phyloP scores from a whole-genome alignment of 208 protist genomes.

The Crithidia mellificae region DNA sequence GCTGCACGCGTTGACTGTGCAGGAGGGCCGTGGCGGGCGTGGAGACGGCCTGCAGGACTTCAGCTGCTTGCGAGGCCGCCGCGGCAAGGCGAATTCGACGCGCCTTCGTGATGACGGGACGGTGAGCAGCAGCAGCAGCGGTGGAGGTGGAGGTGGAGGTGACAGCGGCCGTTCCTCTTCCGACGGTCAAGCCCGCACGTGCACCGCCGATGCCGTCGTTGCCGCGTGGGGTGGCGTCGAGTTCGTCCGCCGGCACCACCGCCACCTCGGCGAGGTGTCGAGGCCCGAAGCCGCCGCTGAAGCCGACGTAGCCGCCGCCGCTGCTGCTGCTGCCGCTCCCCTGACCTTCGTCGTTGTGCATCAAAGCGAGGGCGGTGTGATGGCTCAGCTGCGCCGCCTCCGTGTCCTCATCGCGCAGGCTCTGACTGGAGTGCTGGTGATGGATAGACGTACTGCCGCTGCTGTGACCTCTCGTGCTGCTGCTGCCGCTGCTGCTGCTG shows the following conservation, averaged over 20 bases:
- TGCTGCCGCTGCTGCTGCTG: too few relatives aligned
- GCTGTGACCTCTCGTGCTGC: too few relatives aligned
- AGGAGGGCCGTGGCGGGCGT: constrained; percentile 39
- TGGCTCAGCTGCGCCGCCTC: not conserved
- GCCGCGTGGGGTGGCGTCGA: not conserved
- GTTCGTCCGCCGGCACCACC: not conserved
- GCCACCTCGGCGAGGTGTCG: constrained; percentile 14
- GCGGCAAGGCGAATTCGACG: constrained; percentile 51
- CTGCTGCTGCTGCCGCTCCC: constrained; percentile 11
- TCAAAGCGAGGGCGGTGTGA: constrained; percentile 5
- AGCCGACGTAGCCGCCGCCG: not conserved
- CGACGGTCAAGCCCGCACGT: not conserved
- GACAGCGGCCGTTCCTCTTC: not conserved
- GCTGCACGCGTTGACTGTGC: constrained; percentile 49
- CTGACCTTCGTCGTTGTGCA: not conserved
- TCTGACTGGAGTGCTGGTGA: not conserved
- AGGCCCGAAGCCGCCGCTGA: constrained; percentile 24
- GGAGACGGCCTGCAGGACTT: constrained; percentile 31
- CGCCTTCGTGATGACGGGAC: constrained; percentile 51
- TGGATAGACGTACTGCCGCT: not conserved
- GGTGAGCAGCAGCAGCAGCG: not conserved
- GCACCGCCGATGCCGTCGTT: too few relatives aligned
- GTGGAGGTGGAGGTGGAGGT: not conserved
- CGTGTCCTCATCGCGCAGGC: not conserved
- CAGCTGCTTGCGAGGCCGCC: constrained; percentile 28